Base-by-base conservation (phyloP, 495 filamentous ascomycete genomes). In the Aspergillus haitiensis region DNA sequence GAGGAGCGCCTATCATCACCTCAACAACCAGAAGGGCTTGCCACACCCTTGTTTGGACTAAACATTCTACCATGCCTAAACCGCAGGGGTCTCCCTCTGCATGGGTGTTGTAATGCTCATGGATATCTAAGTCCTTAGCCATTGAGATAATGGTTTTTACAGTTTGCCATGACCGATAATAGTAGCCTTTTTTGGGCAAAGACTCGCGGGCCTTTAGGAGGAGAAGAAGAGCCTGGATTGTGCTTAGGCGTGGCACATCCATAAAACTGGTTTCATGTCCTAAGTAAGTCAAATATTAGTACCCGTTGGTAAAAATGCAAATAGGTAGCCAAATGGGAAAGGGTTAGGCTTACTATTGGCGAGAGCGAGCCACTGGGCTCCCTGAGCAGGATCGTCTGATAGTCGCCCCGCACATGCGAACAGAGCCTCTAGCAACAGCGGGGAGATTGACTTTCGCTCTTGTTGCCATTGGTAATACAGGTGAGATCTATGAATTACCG, bases 101-200 rank as follows among this genome's bases (percentile, higher is more conserved):
- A 72, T 98, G 94, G 42, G 82, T 80, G 44, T 85, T 85, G 63
- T 85, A 84, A 73, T 98, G 94, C 67, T 95, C 91, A 68, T 97
- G 86, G 7, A 98, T 79, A 44, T 91, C 92, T 55, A 98, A 79
- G 69, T 98, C 94, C 65, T 95, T 92, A 45, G 86, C 91, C 90
- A 98, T 95, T 10, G 91, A 86, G 21, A 97, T 87, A 55, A 93
- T 87, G 44, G 90, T 92, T 55, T 96, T 93, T 48, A 97, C 86
- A 7, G 90, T 95, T 84, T 97, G 97, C 94, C 94, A 98, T 10
- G 94, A 98, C 27, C 94, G 85, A 69, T 93, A 98, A 72, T 94
- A 98, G 71, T 98, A 98, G 2, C 94, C 94, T 65, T 91, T 86
- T 69, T 94, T 94, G 2, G 95, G 95, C 47, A 88, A 84, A 34